Base-by-base conservation (phyloP, 2,329 filamentous ascomycete genomes). In the Coniochaeta prunicola region DNA sequence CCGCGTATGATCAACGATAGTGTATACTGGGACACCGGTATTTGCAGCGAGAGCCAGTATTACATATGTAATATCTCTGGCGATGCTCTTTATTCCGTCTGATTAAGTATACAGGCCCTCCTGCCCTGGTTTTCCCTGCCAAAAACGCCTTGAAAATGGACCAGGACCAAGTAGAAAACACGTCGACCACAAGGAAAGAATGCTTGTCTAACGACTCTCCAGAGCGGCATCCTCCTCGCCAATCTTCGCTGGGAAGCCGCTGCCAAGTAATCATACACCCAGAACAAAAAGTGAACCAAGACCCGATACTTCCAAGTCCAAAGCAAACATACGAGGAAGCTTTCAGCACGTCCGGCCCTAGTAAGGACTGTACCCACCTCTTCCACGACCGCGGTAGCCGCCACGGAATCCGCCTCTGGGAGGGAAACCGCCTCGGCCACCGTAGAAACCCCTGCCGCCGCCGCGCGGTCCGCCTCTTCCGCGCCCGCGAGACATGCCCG, bases 401-500 rank as follows among this genome's bases (percentile, higher is more conserved):
- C 53, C 53, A 38, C 78, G 74, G 62, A 74, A 81, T n/a, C 74
- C 77, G 36, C 83, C 82, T 61, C 81, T 74, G 57, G 77, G 76
- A 45, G 70, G 71, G 61, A 78, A 82, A 40, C 80, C 82, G 50
- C 84, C 84, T 62, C 80, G 75, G 9, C 83, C 79, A 58, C 78
- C 59, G 48, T 56, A 59, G 59, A 73, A 73, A 58, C 78, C 76
- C 57, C 82, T 78, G 64, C 82, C 75, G 56, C 82, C 77, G 40
- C 80, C 75, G 15, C 80, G 74, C 65, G 76, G 76, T 12, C 77
- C 78, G 59, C 84, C 83, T 58, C 76, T 74, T 40, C 79, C 74
- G 57, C 90, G 81, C 30, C 92, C 91, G 63, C 93, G 86, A 66
- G 84, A 89, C 91, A 99, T 93, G 61, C 94, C 94, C 1, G 94